These are phyloP conservation scores for Huntiella omanensis DNA, from an alignment of 2,329 filamentous ascomycete species.

Conservation along the genomic window DNA sequence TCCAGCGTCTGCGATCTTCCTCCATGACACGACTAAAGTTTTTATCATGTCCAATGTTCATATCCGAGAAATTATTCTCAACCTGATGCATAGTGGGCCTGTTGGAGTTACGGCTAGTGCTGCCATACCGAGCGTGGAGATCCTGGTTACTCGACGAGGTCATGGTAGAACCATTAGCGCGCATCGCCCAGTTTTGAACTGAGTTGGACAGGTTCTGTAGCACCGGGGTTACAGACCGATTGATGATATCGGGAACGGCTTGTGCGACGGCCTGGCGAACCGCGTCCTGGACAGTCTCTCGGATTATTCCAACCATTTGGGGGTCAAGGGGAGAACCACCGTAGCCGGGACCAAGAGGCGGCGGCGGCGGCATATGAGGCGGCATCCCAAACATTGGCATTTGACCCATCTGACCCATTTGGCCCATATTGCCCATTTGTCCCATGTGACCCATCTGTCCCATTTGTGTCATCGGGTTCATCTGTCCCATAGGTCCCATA, in stretches of 20 bases:
- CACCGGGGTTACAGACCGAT: constrained; percentile 2
- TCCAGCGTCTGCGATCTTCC: too few relatives aligned
- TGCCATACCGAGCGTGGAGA: too few relatives aligned
- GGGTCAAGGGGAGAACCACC: neutral
- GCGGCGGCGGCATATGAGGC: neutral
- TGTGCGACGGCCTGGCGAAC: neutral
- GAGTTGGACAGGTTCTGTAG: neutral
- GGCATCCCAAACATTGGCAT: neutral
- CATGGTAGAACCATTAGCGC: too few relatives aligned
- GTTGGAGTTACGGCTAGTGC: too few relatives aligned
- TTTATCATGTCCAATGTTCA: too few relatives aligned
- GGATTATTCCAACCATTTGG: neutral
- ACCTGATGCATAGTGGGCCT: too few relatives aligned
- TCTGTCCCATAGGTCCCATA: too few relatives aligned
- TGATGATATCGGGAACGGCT: constrained; percentile 2
- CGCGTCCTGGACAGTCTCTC: neutral
- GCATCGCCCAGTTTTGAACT: too few relatives aligned
- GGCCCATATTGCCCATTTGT: neutral
- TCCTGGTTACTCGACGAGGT: too few relatives aligned
- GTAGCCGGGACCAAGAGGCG: neutral
- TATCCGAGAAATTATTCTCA: too few relatives aligned
- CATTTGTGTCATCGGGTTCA: neutral
- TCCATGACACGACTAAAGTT: too few relatives aligned
- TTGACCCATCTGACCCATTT: neutral
- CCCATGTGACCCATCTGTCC: neutral